Percentiles rank a stretch among this genome's conserved stretches.
phyloP scores from a whole-genome alignment of 805 yeast species.

The Jamesozyma jinghongensis region DNA sequence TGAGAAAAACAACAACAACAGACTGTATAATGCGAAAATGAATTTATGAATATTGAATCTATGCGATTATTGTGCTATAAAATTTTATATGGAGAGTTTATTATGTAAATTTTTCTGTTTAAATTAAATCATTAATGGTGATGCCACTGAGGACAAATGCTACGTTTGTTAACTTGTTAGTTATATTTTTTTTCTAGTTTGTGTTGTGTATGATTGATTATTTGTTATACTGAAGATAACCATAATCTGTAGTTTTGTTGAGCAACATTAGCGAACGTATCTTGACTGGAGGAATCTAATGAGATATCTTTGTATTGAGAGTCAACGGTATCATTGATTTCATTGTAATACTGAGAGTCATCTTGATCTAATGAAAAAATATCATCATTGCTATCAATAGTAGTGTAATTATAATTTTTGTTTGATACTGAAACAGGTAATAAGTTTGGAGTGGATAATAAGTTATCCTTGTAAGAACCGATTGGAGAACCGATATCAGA shows the following conservation, averaged over 20 bases:
- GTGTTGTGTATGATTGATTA: no score
- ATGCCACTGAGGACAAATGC: no score
- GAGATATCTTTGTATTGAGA: background rate
- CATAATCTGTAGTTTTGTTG: conserved; percentile 25
- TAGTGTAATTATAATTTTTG: background rate
- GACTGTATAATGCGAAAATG: no score
- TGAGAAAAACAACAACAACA: no score
- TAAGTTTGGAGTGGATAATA: conserved; percentile 4
- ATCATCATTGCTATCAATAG: background rate
- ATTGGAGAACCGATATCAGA: conserved; percentile 1
- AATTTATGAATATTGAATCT: no score
- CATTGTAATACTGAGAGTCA: background rate
- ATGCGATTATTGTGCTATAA: no score
- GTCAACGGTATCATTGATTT: no score
- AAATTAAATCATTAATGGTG: no score
- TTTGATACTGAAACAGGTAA: background rate
- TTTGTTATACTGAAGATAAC: conserved; percentile 18
- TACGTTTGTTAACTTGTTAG: background rate
- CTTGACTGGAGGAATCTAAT: conserved; percentile 1
- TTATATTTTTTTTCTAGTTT: background rate
- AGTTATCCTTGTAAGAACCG: conserved; percentile 5
- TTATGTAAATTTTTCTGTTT: no score
- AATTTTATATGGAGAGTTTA: no score
- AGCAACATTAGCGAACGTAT: conserved; percentile 18
- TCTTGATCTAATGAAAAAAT: conserved; percentile 1